phyloP scores from a whole-genome alignment of 495 filamentous ascomycete species.

The Pseudevernia furfuracea region DNA sequence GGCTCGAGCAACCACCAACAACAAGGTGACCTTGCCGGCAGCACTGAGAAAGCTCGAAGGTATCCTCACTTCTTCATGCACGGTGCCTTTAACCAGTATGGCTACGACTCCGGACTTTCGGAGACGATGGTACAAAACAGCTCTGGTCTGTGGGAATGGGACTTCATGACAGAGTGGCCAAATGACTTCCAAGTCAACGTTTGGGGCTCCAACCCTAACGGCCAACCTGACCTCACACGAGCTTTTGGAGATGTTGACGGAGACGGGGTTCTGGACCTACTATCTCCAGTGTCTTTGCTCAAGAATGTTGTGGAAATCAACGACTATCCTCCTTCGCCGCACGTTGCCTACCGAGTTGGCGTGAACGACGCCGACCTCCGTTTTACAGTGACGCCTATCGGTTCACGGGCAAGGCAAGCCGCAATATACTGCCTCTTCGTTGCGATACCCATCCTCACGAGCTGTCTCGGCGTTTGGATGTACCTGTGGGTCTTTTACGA shows the following conservation, averaged over 20 bases:
- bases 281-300: conserved; percentile 36
- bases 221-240: conserved; percentile 40
- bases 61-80: conserved; percentile 55
- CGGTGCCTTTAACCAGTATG: conserved; percentile 55
- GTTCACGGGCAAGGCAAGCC: conserved; percentile 37
- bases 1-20: conserved; percentile 53
- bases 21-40: conserved; percentile 45
- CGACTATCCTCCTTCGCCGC: conserved; percentile 35
- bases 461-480: conserved; percentile 34
- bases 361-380: conserved; percentile 41
- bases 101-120: conserved; percentile 51
- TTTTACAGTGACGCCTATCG: conserved; percentile 37
- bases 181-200: conserved; percentile 40
- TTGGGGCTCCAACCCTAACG: conserved; percentile 43
- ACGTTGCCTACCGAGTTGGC: conserved; percentile 38
- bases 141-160: conserved; percentile 40
- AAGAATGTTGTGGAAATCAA: conserved; percentile 43
- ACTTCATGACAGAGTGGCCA: conserved; percentile 48
- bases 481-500: conserved; percentile 44
- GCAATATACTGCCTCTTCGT: conserved; percentile 40
- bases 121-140: conserved; percentile 44
- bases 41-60: conserved; percentile 34
- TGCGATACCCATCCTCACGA: conserved; percentile 37
- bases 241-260: conserved; percentile 46
- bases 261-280: conserved; percentile 38